Conservation (phyloP, 208 protist species). For the Leishmania arabica region DNA sequence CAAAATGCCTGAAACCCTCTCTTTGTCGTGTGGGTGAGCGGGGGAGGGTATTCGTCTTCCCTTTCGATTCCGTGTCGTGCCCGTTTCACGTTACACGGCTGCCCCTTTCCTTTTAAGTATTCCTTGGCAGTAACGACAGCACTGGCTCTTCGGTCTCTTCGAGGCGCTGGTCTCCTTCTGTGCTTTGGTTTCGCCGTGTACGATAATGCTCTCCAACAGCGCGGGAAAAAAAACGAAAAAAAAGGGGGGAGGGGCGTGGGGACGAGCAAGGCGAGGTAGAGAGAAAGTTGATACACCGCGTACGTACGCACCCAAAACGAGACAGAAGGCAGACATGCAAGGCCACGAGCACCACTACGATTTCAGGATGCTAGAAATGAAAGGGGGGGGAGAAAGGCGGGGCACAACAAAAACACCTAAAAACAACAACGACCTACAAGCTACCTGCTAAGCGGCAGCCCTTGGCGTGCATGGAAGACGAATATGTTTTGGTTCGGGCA, state of each 20-base stretch:
- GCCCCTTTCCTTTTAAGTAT: background rate
- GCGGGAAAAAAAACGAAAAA: background rate
- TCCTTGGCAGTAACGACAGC: background rate
- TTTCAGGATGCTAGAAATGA: background rate
- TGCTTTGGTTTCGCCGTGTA: background rate
- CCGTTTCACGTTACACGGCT: too few species aligned
- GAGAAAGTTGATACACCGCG: background rate
- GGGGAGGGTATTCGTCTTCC: too few species aligned
- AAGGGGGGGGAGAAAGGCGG: too few species aligned
- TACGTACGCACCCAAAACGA: background rate
- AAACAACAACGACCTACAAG: constrained; percentile 6
- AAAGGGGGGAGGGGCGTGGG: background rate
- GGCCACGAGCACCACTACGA: background rate
- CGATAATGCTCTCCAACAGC: background rate
- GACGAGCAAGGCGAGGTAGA: background rate
- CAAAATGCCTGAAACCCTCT: too few species aligned
- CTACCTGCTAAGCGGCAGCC: background rate
- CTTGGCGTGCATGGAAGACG: background rate
- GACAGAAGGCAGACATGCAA: background rate
- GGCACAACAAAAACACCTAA: too few species aligned
- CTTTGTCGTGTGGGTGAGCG: background rate
- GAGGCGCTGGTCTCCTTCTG: background rate
- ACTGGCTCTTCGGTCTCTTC: background rate
- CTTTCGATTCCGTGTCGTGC: too few species aligned
- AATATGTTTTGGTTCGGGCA: background rate